These are phyloP conservation scores for Pichia sp. DNA, from an alignment of 1,139 yeast species.

Conservation along the genomic window DNA sequence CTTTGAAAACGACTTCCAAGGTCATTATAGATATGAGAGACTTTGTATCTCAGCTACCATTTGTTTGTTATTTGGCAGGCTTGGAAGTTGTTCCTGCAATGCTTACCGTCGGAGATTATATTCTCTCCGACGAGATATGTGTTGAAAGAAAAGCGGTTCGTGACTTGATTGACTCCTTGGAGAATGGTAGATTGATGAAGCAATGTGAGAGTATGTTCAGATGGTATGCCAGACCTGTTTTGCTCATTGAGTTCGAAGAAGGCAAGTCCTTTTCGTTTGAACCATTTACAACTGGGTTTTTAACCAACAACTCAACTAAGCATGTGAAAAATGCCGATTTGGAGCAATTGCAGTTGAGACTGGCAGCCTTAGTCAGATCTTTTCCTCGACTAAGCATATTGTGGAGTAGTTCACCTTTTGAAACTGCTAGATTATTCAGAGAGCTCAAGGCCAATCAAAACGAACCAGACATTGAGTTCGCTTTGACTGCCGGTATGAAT, in stretches of 20 bases:
- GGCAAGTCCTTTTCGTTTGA: constrained; percentile 82
- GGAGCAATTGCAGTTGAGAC: constrained; percentile 70
- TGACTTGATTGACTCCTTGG: constrained; percentile 79
- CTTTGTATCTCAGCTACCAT: constrained; percentile 83
- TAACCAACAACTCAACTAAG: constrained; percentile 36
- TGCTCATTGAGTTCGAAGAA: constrained; percentile 87
- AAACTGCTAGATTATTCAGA: constrained; percentile 82
- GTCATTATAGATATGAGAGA: constrained; percentile 93
- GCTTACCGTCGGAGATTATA: constrained; percentile 90
- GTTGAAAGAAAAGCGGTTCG: constrained; percentile 90
- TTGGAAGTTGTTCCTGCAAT: constrained; percentile 78
- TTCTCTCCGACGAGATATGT: constrained; percentile 79
- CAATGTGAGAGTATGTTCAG: constrained; percentile 90
- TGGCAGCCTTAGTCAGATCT: constrained; percentile 66
- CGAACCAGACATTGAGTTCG: constrained; percentile 75
- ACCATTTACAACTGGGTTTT: constrained; percentile 55
- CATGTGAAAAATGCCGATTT: constrained; percentile 32
- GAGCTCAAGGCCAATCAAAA: constrained; percentile 69
- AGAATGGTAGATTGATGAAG: constrained; percentile 74
- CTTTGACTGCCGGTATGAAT: constrained; percentile 60
- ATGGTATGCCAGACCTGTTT: constrained; percentile 73
- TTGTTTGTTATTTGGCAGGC: constrained; percentile 69
- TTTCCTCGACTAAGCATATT: constrained; percentile 76
- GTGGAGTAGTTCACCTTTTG: constrained; percentile 93
- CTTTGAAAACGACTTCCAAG: constrained; percentile 41